Conservation (phyloP, 129 eudicot genomes). For the Helianthus annuus region HanXRQr2.0-SUNRISE NC_035448.2:197465689-197466188, state of each 20-base stretch:
- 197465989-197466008: conserved; percentile 40
- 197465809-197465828: conserved; percentile 26
- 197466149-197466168: conserved; percentile 69
- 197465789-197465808: conserved; percentile 15
- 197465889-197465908: conserved; percentile 64
- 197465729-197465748: conserved; percentile 26
- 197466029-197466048: conserved; percentile 29
- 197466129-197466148: conserved; percentile 53
- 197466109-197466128: conserved; percentile 63
- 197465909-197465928: conserved; percentile 91
- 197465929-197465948: conserved; percentile 64
- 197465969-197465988: conserved; percentile 1
- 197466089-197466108: conserved; percentile 40
- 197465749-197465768: conserved; percentile 15
- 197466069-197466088: conserved; percentile 31
- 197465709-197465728: conserved; percentile 6
- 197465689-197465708: background rate
- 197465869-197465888: conserved; percentile 25
- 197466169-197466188: conserved; percentile 54
- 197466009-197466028: conserved; percentile 25
- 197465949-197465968: conserved; percentile 21
- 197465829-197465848: conserved; percentile 20
- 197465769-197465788: background rate
- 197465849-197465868: conserved; percentile 7
- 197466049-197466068: conserved; percentile 45